These are phyloP conservation scores for Penicillium sp. DNA, from an alignment of 2,329 filamentous ascomycete species.

Conservation along the genomic window DNA sequence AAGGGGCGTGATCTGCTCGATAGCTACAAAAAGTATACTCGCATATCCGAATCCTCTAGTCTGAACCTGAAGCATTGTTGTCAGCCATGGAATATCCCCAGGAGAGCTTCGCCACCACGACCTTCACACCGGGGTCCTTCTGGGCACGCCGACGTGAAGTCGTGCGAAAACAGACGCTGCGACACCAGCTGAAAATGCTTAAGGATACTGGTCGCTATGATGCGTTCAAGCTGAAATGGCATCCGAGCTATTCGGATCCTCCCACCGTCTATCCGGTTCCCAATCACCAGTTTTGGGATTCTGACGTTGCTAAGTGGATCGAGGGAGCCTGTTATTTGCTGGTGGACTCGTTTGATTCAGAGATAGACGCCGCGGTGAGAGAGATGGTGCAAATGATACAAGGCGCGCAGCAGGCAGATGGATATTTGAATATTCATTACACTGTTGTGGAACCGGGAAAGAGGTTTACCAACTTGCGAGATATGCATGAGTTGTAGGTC, in stretches of 20 bases:
- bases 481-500: conserved; percentile 64
- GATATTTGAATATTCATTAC: conserved; percentile 69
- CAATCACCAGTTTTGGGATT: conserved; percentile 66
- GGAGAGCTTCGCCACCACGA: conserved; percentile 46
- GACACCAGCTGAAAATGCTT: conserved; percentile 60
- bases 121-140: conserved; percentile 41
- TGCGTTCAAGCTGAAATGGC: conserved; percentile 64
- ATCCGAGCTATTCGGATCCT: conserved; percentile 59
- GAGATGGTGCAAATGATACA: conserved; percentile 66
- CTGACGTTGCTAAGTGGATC: conserved; percentile 66
- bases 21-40: background rate
- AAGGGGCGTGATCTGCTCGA: conserved; percentile 1
- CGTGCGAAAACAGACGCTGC: conserved; percentile 53
- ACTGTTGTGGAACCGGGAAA: conserved; percentile 63
- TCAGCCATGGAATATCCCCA: conserved; percentile 51
- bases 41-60: background rate
- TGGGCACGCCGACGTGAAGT: conserved; percentile 49
- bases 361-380: conserved; percentile 58
- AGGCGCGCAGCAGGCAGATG: conserved; percentile 63
- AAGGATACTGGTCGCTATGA: conserved; percentile 63
- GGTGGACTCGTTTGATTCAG: conserved; percentile 50
- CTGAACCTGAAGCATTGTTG: background rate
- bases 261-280: conserved; percentile 62
- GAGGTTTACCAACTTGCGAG: conserved; percentile 64
- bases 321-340: conserved; percentile 66